These are phyloP conservation scores for Cryptococcus hybrid DNA, from an alignment of 1,284 basidiomycete species.

Conservation along the genomic window DNA sequence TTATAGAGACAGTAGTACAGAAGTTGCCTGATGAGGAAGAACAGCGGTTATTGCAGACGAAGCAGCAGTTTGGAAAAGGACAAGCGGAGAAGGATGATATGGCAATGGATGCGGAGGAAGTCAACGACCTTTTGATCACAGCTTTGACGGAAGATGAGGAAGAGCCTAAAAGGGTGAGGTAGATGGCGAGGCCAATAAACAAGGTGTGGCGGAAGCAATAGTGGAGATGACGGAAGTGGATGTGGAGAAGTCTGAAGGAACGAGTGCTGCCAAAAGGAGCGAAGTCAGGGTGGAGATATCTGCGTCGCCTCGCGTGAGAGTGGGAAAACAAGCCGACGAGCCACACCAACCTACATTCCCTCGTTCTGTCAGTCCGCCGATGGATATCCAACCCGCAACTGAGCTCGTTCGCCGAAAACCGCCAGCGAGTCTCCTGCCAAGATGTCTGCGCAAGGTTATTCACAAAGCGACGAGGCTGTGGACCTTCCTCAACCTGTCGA, in stretches of 20 bases:
- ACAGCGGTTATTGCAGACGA: neutral
- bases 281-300: neutral
- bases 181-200: neutral
- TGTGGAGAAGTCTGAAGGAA: neutral
- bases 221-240: neutral
- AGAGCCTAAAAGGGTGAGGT: neutral
- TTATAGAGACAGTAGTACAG: neutral
- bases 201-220: neutral
- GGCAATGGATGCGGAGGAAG: too few relatives aligned
- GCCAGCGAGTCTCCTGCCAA: neutral
- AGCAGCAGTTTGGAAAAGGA: neutral
- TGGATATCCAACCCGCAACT: neutral
- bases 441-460: neutral
- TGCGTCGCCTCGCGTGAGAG: too few relatives aligned
- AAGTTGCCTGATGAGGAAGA: neutral
- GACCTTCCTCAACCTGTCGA: neutral
- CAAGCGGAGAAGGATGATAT: neutral
- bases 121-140: too few relatives aligned
- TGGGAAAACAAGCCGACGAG: too few relatives aligned
- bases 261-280: neutral
- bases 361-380: neutral
- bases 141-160: neutral
- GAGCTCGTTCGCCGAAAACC: slow-evolving; percentile 1
- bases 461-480: neutral
- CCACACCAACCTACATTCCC: neutral